Base-by-base conservation (phyloP, 2,329 filamentous ascomycete genomes). In the Lasiodiplodia sp. region DNA sequence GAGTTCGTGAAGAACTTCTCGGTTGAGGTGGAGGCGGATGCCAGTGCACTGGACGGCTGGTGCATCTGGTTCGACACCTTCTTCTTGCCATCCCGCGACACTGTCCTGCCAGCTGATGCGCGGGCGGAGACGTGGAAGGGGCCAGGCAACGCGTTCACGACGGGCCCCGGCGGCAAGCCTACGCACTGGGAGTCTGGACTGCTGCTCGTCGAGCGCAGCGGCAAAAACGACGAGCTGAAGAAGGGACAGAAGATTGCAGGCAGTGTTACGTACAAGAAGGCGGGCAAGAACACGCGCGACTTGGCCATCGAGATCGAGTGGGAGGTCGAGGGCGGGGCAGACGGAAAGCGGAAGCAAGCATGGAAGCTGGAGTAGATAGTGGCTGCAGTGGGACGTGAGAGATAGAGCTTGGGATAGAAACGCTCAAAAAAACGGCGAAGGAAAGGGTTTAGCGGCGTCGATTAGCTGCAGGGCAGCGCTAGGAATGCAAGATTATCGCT, bases 41-140 rank as follows among this genome's bases (percentile, higher is more conserved):
- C 91, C 67, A 88, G 92, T 69, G 82, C 85, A 1, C 82, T 97
- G n/a, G 93, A 97, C 76, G 95, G 93, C 4, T 97, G 94, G 79
- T 85, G 93, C 16, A 87, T 97, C 73, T 97, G 94, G 93, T 97
- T 97, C 77, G 95, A 98, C 78, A 95, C 91, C 28, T 96, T 96
- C 84, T 97, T 97, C 81, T 87, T 91, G 72, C 88, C 89, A 11
- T 86, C 87, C 0, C 82, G 86, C 44, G 81, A 85, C 44, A 78
- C 82, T 62, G 73, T 75, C 34, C 76, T 87, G 57, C 83, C 83
- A 10, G 80, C 82, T 7, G 80, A 68, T 12, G 67, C 83, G n/a
- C 87, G 88, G 63, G 88, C 89, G 0, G 83, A 89, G 67, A 84
- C 86, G 4, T 94, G 91, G 88, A 80, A 78, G 28, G 86, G 87